Evolutionary conservation across 768 basidiomycete species (phyloP).

Genomic region (Terana coerulea): DNA sequence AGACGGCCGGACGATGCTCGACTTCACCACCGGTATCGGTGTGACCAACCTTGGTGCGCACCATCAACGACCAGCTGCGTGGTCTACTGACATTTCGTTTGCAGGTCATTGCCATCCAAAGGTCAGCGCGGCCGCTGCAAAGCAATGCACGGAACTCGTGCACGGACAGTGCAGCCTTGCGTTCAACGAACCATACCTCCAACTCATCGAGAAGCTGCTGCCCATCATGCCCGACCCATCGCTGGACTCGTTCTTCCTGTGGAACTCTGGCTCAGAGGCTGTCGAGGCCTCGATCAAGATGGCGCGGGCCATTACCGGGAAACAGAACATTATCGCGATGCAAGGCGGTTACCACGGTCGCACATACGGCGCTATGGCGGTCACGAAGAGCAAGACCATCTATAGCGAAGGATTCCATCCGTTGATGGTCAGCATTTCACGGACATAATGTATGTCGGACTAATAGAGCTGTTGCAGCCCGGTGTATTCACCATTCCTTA

Average conservation of each 20-base stretch:
- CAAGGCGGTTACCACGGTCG: slow-evolving; percentile 93
- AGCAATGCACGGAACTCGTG: slow-evolving; percentile 78
- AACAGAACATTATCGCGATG: slow-evolving; percentile 88
- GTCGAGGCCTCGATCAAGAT: slow-evolving; percentile 89
- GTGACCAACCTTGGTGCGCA: slow-evolving; percentile 74
- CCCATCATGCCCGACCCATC: slow-evolving; percentile 90
- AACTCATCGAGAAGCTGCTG: slow-evolving; percentile 79
- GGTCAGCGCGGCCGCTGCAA: slow-evolving; percentile 83
- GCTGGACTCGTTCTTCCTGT: slow-evolving; percentile 94
- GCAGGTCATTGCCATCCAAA: slow-evolving; percentile 85
- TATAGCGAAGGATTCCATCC: slow-evolving; percentile 80
- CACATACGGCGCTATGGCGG: slow-evolving; percentile 88
- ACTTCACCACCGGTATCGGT: slow-evolving; percentile 87
- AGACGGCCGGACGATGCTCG: slow-evolving; percentile 71
- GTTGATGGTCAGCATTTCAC: slow-evolving; percentile 60
- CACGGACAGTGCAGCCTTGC: slow-evolving; percentile 87
- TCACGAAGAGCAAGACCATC: slow-evolving; percentile 92
- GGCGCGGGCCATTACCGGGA: slow-evolving; percentile 70
- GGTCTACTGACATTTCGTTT: neutral
- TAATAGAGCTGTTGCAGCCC: slow-evolving; percentile 45
- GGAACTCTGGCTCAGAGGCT: slow-evolving; percentile 95
- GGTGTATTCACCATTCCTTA: slow-evolving; percentile 79
- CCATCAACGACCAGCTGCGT: neutral
- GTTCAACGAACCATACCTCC: slow-evolving; percentile 81
- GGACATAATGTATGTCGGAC: neutral